Evolutionary conservation across 768 basidiomycete genomes (phyloP).

Genomic region (Guyanaporus albipodus): DNA sequence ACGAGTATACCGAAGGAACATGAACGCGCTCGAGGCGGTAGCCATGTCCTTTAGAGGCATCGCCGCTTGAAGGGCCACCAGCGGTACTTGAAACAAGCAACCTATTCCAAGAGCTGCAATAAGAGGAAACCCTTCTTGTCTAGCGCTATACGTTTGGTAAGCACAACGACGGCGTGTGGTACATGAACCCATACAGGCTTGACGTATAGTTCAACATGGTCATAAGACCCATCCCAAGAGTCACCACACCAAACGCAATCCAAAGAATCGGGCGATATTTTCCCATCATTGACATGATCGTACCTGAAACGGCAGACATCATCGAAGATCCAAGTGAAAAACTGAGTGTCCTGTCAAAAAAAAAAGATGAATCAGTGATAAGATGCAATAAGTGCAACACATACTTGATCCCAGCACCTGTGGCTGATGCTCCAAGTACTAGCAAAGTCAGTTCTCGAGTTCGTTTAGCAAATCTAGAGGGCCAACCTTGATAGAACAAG

Average conservation of each 20-base stretch:
- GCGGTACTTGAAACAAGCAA: constrained; percentile 35
- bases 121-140: constrained; percentile 32
- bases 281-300: constrained; percentile 24
- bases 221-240: constrained; percentile 36
- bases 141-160: constrained; percentile 26
- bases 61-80: constrained; percentile 39
- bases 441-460: too few species aligned
- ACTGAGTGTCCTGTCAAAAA: constrained; percentile 32
- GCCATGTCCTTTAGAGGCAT: constrained; percentile 47
- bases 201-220: constrained; percentile 33
- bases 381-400: too few species aligned
- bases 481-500: constrained; percentile 41
- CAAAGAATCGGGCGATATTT: constrained; percentile 33
- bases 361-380: too few species aligned
- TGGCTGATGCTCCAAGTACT: constrained; percentile 37
- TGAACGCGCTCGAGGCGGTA: constrained; percentile 36
- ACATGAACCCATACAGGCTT: too few species aligned
- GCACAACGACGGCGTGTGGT: too few species aligned
- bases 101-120: constrained; percentile 34
- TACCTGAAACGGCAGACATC: constrained; percentile 20
- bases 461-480: too few species aligned
- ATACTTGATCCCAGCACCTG: constrained; percentile 30
- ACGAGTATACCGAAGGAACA: constrained; percentile 29
- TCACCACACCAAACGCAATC: constrained; percentile 28
- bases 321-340: constrained; percentile 28